Evolutionary conservation across 495 filamentous ascomycete species (phyloP).

Genomic region (Aspergillus funiculosus): DNA sequence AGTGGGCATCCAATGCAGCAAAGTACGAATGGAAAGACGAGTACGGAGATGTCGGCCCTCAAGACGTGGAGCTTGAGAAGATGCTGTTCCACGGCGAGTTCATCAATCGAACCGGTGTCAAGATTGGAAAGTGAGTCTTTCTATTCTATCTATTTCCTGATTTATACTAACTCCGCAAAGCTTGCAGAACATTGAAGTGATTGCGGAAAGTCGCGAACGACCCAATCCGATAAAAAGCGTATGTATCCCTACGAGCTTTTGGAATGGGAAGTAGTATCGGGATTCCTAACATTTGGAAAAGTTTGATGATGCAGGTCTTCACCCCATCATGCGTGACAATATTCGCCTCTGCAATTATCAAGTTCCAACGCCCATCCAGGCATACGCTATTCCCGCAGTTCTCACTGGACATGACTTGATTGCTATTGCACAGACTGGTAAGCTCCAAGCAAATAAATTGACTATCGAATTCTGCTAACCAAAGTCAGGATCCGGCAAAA

Average conservation of each 20-base stretch:
- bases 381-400: conserved; percentile 74
- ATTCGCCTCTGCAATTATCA: conserved; percentile 60
- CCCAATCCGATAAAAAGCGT: conserved; percentile 29
- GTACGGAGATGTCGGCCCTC: conserved; percentile 76
- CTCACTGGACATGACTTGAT: conserved; percentile 69
- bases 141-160: neutral
- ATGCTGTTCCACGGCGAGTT: conserved; percentile 60
- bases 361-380: conserved; percentile 78
- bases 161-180: conserved; percentile 15
- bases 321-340: conserved; percentile 77
- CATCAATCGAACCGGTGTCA: conserved; percentile 37
- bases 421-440: conserved; percentile 88
- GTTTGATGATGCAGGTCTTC: conserved; percentile 75
- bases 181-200: conserved; percentile 29
- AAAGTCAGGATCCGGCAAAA: conserved; percentile 85
- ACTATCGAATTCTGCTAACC: conserved; percentile 3
- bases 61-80: conserved; percentile 58
- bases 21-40: conserved; percentile 85
- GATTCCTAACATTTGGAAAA: conserved; percentile 28
- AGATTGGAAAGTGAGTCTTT: conserved; percentile 35
- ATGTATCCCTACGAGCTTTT: conserved; percentile 24
- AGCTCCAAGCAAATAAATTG: conserved; percentile 19
- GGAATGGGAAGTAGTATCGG: neutral
- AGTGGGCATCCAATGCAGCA: conserved; percentile 53
- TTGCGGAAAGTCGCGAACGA: conserved; percentile 27